A percentile compares a stretch with the other conserved stretches of the same genome.
Evolutionary conservation across 176 grass and related monocot species (phyloP).

Genomic region (Aegilops longissima): DNA sequence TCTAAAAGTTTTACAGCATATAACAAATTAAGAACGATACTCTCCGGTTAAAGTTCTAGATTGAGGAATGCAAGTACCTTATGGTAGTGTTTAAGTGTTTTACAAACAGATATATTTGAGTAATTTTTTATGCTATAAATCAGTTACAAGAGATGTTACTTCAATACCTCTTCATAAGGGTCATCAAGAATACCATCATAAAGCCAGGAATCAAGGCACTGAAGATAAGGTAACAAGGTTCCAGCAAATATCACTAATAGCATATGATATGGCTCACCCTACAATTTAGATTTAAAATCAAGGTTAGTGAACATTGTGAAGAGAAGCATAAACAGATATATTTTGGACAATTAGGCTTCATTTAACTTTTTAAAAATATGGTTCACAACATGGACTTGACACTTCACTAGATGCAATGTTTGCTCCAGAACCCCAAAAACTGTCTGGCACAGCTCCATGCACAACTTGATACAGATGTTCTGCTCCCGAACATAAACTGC

Average conservation of each 20-base stretch:
- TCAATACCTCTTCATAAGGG: conserved; percentile 84
- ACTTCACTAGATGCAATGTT: conserved; percentile 53
- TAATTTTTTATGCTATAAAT: not conserved
- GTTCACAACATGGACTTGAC: conserved; percentile 70
- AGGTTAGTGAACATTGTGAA: not conserved
- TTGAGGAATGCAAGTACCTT: not conserved
- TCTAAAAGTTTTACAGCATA: not conserved
- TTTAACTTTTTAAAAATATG: conserved; percentile 83
- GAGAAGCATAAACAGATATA: conserved; percentile 1
- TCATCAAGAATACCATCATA: conserved; percentile 98
- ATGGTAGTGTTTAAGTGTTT: not conserved
- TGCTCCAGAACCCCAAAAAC: conserved; percentile 44
- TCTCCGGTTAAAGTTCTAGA: not conserved
- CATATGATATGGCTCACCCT: conserved; percentile 87
- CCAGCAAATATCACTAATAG: conserved; percentile 67
- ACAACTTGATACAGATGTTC: conserved; percentile 74
- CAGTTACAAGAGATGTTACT: not conserved
- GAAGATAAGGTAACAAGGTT: conserved; percentile 89
- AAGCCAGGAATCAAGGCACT: conserved; percentile 88
- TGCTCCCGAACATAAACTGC: conserved; percentile 75
- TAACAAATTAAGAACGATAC: not conserved
- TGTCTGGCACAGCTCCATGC: conserved; percentile 58
- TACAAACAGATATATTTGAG: not conserved
- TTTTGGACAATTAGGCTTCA: conserved; percentile 31
- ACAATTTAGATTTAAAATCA: conserved; percentile 33